Evolutionary conservation across 441 rosid species (phyloP).

Genomic region (Metrosideros polymorpha): DNA sequence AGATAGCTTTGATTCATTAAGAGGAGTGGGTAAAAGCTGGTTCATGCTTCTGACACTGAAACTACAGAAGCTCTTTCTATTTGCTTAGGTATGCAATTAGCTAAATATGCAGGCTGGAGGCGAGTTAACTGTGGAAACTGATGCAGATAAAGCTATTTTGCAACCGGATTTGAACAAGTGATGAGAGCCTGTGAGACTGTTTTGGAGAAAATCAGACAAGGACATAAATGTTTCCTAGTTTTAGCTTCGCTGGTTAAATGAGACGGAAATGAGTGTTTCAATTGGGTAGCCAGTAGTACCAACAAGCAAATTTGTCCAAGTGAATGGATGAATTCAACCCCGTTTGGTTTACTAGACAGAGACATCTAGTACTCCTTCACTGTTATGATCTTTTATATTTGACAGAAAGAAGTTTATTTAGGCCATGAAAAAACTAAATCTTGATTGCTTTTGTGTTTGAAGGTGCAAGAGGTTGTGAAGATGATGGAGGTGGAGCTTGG

Average conservation of each 20-base stretch:
- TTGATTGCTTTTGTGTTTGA: background rate
- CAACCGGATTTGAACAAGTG: background rate
- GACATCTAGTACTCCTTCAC: background rate
- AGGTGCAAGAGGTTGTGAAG: constrained; percentile 71
- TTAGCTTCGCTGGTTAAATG: background rate
- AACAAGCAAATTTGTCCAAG: background rate
- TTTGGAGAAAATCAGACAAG: background rate
- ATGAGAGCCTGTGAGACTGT: background rate
- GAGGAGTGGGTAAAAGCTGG: background rate
- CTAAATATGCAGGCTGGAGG: background rate
- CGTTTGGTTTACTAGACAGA: background rate
- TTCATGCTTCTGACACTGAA: background rate
- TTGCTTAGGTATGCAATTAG: background rate
- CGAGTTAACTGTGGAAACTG: background rate
- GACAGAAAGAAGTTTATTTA: background rate
- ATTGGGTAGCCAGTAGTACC: background rate
- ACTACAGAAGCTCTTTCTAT: background rate
- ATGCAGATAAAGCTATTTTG: background rate
- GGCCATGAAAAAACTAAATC: background rate
- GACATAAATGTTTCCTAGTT: background rate
- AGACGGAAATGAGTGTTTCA: background rate
- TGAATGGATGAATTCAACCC: background rate
- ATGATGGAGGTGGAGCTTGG: constrained; percentile 85
- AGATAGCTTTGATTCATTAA: background rate
- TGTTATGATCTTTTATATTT: background rate